A percentile compares a stretch with the other conserved stretches of the same genome.
Evolutionary conservation across 169 alveolate species (phyloP).

Genomic region (Plasmodium vinckei): DNA sequence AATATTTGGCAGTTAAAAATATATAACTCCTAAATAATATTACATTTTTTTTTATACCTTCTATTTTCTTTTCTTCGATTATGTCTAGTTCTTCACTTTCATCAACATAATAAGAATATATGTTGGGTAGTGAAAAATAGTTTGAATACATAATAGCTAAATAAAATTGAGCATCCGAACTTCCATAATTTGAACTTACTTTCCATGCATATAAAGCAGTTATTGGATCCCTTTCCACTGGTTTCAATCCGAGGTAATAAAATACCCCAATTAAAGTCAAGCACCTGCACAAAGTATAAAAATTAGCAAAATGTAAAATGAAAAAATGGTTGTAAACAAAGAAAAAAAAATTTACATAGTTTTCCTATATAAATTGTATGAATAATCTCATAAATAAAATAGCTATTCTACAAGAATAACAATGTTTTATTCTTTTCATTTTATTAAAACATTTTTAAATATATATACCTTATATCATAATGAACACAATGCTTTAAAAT

Average conservation of each 20-base stretch:
- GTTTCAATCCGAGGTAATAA: slow-evolving; percentile 56
- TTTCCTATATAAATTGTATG: neutral
- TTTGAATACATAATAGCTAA: slow-evolving; percentile 65
- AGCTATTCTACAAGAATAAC: neutral
- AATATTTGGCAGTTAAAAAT: slow-evolving; percentile 1
- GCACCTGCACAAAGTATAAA: slow-evolving; percentile 7
- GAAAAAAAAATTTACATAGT: neutral
- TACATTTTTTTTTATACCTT: slow-evolving; percentile 11
- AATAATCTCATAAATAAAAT: neutral
- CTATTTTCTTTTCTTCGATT: no score
- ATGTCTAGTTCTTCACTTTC: neutral
- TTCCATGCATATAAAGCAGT: slow-evolving; percentile 70
- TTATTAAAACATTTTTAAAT: neutral
- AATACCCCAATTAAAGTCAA: slow-evolving; percentile 54
- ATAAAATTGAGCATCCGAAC: slow-evolving; percentile 73
- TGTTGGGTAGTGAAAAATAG: slow-evolving; percentile 59
- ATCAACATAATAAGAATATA: slow-evolving; percentile 44
- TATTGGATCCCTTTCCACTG: slow-evolving; percentile 39
- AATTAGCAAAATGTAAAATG: neutral
- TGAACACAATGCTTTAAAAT: slow-evolving; percentile 45
- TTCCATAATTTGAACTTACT: slow-evolving; percentile 63
- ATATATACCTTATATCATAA: slow-evolving; percentile 52
- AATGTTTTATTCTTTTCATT: neutral
- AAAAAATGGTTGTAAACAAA: neutral
- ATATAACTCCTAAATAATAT: slow-evolving; percentile 15